Percentiles rank a stretch among this genome's conserved stretches.
Evolutionary conservation across 1,284 basidiomycete species (phyloP).

Genomic region (Polyporus tsugae): DNA sequence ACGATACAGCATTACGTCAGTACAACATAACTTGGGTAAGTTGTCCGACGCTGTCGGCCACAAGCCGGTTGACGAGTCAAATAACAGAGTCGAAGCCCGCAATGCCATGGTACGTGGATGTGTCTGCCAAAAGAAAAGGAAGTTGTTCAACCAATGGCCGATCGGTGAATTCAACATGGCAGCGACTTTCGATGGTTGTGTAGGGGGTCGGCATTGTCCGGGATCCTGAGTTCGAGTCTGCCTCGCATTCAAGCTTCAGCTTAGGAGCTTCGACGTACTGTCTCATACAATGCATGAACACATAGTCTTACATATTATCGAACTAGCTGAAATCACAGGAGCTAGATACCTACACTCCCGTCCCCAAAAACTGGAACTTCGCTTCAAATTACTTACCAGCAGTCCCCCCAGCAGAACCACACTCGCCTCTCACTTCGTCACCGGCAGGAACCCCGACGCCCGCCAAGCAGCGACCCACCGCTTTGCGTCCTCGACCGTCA

Average conservation of each 20-base stretch:
- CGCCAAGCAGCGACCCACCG: slow-evolving; percentile 18
- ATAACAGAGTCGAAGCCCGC: too few relatives aligned
- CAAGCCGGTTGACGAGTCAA: background rate
- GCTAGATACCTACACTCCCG: too few relatives aligned
- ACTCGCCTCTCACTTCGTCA: background rate
- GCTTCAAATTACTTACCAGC: too few relatives aligned
- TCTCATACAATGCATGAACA: too few relatives aligned
- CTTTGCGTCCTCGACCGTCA: slow-evolving; percentile 10
- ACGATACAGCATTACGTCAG: background rate
- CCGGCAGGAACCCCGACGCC: slow-evolving; percentile 17
- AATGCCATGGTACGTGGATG: background rate
- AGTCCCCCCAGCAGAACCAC: background rate
- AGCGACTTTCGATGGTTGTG: background rate
- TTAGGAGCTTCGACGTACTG: too few relatives aligned
- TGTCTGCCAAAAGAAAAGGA: background rate
- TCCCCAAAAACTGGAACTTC: too few relatives aligned
- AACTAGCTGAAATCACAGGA: too few relatives aligned
- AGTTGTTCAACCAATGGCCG: background rate
- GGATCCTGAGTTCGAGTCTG: background rate
- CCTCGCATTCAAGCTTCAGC: too few relatives aligned
- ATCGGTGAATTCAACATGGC: background rate
- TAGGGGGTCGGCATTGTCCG: background rate
- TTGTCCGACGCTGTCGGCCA: background rate
- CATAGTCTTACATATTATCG: too few relatives aligned
- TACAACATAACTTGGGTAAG: background rate